Evolutionary conservation across 345 rosid species (phyloP).

Genomic region (Acer negundo): DNA sequence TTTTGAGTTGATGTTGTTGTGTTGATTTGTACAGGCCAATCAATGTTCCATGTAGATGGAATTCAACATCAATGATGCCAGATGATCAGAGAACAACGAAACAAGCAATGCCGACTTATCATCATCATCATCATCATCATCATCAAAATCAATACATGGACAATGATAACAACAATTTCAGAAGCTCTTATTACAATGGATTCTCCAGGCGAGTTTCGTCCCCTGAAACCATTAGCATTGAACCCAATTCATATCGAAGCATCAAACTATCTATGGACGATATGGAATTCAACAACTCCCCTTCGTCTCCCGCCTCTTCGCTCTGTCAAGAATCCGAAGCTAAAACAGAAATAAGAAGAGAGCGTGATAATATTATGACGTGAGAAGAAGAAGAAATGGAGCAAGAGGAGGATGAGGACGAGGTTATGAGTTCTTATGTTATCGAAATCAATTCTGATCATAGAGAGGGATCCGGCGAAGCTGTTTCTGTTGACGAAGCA

Average conservation of each 20-base stretch:
- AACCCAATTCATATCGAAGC: constrained; percentile 55
- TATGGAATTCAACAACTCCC: constrained; percentile 63
- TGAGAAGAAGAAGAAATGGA: constrained; percentile 35
- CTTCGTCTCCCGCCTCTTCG: constrained; percentile 75
- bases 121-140: too few relatives aligned
- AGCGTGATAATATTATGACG: constrained; percentile 16
- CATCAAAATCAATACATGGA: constrained; percentile 34
- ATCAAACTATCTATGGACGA: constrained; percentile 49
- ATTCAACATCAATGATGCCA: constrained; percentile 35
- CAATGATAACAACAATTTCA: constrained; percentile 29
- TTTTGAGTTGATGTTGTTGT: not conserved
- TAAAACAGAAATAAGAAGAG: not conserved
- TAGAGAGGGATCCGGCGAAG: constrained; percentile 46
- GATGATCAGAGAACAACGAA: constrained; percentile 36
- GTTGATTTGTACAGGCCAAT: constrained; percentile 53
- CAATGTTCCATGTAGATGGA: constrained; percentile 77
- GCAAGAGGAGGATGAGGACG: constrained; percentile 50
- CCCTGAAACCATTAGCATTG: constrained; percentile 67
- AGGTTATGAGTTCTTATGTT: constrained; percentile 80
- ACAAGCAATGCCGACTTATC: constrained; percentile 40
- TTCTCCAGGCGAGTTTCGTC: constrained; percentile 52
- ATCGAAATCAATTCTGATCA: constrained; percentile 75
- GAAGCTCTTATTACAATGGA: constrained; percentile 34
- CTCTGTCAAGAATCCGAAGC: constrained; percentile 51
- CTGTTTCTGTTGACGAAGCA: constrained; percentile 63